phyloP scores from a whole-genome alignment of 257 asterid genomes.

The Nicotiana benthamiana region DNA sequence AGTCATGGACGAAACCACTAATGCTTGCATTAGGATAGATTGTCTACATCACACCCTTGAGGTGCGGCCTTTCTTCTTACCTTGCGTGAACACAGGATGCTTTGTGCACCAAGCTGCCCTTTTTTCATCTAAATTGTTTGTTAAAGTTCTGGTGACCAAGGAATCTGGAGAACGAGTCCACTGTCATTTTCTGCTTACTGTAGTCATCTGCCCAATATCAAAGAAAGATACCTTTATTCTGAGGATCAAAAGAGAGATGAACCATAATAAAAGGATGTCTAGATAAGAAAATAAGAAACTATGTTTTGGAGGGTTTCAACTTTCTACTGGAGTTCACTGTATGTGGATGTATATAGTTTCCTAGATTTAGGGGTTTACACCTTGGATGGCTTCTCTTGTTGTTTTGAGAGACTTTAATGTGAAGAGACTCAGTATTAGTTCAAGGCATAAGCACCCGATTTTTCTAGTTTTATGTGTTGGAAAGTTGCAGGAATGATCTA shows the following conservation, averaged over 20 bases:
- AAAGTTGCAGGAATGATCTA: background rate
- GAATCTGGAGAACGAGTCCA: background rate
- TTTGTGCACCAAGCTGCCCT: too few relatives aligned
- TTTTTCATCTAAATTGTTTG: background rate
- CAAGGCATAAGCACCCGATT: background rate
- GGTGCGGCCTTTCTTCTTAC: too few relatives aligned
- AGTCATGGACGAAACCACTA: too few relatives aligned
- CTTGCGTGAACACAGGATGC: too few relatives aligned
- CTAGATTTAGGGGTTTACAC: background rate
- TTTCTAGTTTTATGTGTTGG: conserved; percentile 3
- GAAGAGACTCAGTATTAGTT: background rate
- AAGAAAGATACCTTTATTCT: background rate
- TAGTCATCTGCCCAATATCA: background rate
- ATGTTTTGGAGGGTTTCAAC: background rate
- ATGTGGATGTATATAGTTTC: background rate
- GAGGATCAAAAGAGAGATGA: background rate
- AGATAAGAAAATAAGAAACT: background rate
- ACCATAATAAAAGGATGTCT: background rate
- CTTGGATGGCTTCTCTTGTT: background rate
- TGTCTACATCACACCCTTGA: too few relatives aligned
- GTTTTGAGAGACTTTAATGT: background rate
- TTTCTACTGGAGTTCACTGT: background rate
- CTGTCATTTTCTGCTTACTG: background rate
- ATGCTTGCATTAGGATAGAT: too few relatives aligned
- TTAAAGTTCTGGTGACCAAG: background rate